These are phyloP conservation scores for Xeromyces bisporus DNA, from an alignment of 495 filamentous ascomycete genomes.

Conservation along the genomic window DNA sequence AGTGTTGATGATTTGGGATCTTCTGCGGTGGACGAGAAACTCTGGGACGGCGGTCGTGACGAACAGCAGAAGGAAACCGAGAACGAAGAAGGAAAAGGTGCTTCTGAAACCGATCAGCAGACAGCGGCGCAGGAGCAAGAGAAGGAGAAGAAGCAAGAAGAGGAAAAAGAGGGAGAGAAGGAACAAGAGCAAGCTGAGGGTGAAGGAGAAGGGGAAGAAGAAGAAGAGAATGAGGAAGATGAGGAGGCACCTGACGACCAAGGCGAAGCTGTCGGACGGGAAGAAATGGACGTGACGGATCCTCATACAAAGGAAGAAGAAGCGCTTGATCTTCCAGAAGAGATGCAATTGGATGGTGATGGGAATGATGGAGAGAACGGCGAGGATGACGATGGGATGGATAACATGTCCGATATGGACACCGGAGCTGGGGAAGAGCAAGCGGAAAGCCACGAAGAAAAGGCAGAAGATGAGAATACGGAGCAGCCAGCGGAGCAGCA, in stretches of 20 bases:
- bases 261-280: slow-evolving; percentile 39
- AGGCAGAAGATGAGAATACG: slow-evolving; percentile 20
- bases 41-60: slow-evolving; percentile 79
- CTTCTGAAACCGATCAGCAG: slow-evolving; percentile 45
- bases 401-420: slow-evolving; percentile 54
- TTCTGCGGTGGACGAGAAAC: slow-evolving; percentile 85
- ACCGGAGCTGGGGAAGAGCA: slow-evolving; percentile 33
- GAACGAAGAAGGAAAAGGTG: slow-evolving; percentile 51
- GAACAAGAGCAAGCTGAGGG: slow-evolving; percentile 29
- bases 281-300: slow-evolving; percentile 47
- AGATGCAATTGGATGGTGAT: slow-evolving; percentile 51
- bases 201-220: slow-evolving; percentile 31
- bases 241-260: slow-evolving; percentile 44
- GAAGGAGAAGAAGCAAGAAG: slow-evolving; percentile 23
- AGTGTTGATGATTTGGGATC: slow-evolving; percentile 80
- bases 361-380: slow-evolving; percentile 45
- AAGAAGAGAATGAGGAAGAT: slow-evolving; percentile 36
- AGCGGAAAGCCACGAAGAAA: slow-evolving; percentile 18
- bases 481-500: slow-evolving; percentile 25
- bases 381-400: slow-evolving; percentile 53
- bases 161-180: slow-evolving; percentile 29
- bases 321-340: slow-evolving; percentile 47
- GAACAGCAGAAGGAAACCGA: slow-evolving; percentile 70
- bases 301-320: slow-evolving; percentile 58
- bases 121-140: slow-evolving; percentile 42